These are phyloP conservation scores for Aegilops umbellulata DNA, from an alignment of 176 grass and related monocot genomes.

Conservation along the genomic window DNA sequence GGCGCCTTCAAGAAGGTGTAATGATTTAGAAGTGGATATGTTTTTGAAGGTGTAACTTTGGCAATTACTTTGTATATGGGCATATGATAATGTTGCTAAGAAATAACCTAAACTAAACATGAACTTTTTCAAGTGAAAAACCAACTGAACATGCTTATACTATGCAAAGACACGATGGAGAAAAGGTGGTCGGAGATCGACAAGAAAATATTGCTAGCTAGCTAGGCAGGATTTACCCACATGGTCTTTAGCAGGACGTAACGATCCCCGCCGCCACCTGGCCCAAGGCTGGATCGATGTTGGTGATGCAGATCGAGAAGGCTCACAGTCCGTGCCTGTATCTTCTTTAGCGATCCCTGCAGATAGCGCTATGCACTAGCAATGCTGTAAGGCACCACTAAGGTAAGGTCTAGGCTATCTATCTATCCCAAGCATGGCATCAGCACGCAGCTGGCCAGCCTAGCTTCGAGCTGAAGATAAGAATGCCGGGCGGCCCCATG, in stretches of 20 bases:
- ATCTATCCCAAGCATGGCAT: neutral
- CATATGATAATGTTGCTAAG: too few species aligned
- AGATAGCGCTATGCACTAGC: neutral
- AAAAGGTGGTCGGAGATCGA: neutral
- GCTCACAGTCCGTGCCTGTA: neutral
- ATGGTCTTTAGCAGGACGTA: neutral
- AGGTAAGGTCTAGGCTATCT: too few species aligned
- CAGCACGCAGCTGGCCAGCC: neutral
- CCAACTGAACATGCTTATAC: too few species aligned
- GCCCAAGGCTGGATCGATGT: neutral
- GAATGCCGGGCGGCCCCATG: conserved; percentile 24
- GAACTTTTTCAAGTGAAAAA: too few species aligned
- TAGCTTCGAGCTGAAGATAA: conserved; percentile 30
- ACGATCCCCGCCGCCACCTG: neutral
- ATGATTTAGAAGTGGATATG: too few species aligned
- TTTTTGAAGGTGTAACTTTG: too few species aligned
- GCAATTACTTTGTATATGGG: too few species aligned
- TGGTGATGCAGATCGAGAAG: neutral
- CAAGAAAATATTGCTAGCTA: conserved; percentile 13
- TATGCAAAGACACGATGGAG: neutral
- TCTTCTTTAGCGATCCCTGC: neutral
- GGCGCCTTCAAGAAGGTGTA: too few species aligned
- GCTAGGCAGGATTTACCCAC: neutral
- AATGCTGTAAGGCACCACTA: neutral
- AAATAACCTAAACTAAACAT: too few species aligned